Evolutionary conservation across 2,329 filamentous ascomycete genomes (phyloP), one percentile per base, ranked within the genome.

Genomic region (Aspergillus amoenus): DNA sequence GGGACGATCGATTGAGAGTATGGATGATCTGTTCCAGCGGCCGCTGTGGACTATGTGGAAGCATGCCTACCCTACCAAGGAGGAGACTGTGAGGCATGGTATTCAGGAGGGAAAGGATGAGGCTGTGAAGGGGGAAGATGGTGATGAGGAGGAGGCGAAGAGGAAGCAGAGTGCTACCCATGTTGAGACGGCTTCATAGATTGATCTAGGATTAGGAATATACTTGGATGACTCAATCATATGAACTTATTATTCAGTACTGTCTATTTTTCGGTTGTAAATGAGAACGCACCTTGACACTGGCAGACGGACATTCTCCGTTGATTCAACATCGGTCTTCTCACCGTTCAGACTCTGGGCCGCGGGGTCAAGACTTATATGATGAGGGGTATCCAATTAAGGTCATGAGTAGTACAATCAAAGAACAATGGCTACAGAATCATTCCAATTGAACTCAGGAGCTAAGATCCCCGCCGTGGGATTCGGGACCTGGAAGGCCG

Each of bases 11-110:
- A 47, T 54, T 73, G 70, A 73, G 54, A 70, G 68, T 54, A 72
- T 73, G 70, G 70, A 73, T 41, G 66, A 71, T 45, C 57, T 73
- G 22, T 72, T 73, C 57, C 61, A 70, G 52, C 61, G 64, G 24
- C 66, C 65, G 18, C 61, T 77, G n/a, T 78, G 73, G 72, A 71
- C 70, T 0, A 77, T 78, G 76, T 77, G 66, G 65, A 68, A 68
- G 48, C 71, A 54, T 40, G 52, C 52, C 11, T 54, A 54, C 17
- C 52, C 52, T 2, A 47, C 43, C n/a, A 18, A 41, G 34, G 52
- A 42, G 34, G 52, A 54, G 37, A 54, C 44, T n/a, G 43, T 54
- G 2, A 37, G 52, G 5, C 52, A 54, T 5, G 52, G 22, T n/a
- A 22, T 45, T 15, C 11, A 22, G 42, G 40, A 42, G 12, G 37